Evolutionary conservation across 139 green algal genomes (phyloP).

Genomic region (Chlorella sp.): DNA sequence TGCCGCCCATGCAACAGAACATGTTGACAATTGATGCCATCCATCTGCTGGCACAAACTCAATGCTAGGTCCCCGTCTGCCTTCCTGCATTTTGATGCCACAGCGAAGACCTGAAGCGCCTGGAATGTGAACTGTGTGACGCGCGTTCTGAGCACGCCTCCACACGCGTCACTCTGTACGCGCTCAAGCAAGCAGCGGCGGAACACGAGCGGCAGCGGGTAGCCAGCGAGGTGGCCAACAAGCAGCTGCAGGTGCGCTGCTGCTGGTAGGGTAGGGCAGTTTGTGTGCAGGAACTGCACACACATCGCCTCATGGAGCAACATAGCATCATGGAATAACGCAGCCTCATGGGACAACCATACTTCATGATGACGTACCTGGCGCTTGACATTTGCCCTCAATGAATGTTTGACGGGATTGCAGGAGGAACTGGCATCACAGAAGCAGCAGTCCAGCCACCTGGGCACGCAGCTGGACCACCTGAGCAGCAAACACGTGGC

Average conservation of each 20-base stretch:
- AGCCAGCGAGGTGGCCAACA: neutral
- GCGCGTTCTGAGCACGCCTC: neutral
- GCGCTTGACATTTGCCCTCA: too few relatives aligned
- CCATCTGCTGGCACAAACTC: neutral
- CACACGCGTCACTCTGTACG: neutral
- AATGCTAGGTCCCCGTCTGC: neutral
- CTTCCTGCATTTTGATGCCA: neutral
- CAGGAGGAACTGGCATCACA: slow-evolving; percentile 1
- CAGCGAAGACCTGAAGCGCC: neutral
- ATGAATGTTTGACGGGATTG: neutral
- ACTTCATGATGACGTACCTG: neutral
- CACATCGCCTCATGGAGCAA: too few relatives aligned
- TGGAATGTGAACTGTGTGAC: neutral
- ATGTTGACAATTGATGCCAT: neutral
- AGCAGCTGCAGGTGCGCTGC: neutral
- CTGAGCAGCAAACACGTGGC: neutral
- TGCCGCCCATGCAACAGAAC: too few relatives aligned
- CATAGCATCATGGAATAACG: too few relatives aligned
- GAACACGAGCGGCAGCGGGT: neutral
- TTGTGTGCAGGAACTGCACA: too few relatives aligned
- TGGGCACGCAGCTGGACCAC: neutral
- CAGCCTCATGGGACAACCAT: neutral
- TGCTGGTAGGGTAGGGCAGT: neutral
- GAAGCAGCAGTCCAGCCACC: neutral
- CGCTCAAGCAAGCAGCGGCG: neutral